Evolutionary conservation across 2,329 filamentous ascomycete species (phyloP), one percentile per base, ranked within the genome.

Genomic region (Ophiostoma sp.): DNA sequence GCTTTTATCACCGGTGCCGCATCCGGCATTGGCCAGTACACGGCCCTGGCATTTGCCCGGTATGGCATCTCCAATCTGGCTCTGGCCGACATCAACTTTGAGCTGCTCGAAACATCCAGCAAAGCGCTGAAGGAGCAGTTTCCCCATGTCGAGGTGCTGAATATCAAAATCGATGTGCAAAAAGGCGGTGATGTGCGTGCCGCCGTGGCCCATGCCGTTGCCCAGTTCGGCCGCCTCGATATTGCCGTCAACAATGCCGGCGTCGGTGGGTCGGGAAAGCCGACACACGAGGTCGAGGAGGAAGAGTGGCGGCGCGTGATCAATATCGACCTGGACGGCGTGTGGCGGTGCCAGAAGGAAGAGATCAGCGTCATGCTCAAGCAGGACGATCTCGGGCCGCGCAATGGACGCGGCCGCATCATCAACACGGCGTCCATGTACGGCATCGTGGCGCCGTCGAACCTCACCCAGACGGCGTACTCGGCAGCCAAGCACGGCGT

Each of bases 241-340:
- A 79, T 85, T 48, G 84, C 83, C 0, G 79, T 87, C 67, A 87
- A 87, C 74, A 83, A 84, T 60, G 85, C 85, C 1, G 86, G 85
- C 2, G 80, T 87, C 35, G 77, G 77, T 7, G 83, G 83, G 0
- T 74, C 75, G 0, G 76, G 80, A 36, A 76, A 74, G 20, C 76
- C 76, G 1, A 86, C 84, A 0, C 81, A 85, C 69, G 79, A 86
- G 70, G 74, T 81, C 57, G 76, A 78, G 0, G 78, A 83, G 67
- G 78, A 79, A 0, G 83, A 85, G 64, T 88, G 85, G 80, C 75
- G 82, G 54, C 78, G 79, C 6, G 79, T 87, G 0, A 73, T 87
- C 3, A 80, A 82, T 70, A 77, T 87, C 65, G 85, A 89, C 72
- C 79, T 86, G 31, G 82, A 82, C 62, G 86, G 86, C 4, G 82